Percentiles rank a stretch among this genome's conserved stretches.
Conservation (phyloP, 2,329 filamentous ascomycete genomes). For the Xylariaceae sp. region DNA sequence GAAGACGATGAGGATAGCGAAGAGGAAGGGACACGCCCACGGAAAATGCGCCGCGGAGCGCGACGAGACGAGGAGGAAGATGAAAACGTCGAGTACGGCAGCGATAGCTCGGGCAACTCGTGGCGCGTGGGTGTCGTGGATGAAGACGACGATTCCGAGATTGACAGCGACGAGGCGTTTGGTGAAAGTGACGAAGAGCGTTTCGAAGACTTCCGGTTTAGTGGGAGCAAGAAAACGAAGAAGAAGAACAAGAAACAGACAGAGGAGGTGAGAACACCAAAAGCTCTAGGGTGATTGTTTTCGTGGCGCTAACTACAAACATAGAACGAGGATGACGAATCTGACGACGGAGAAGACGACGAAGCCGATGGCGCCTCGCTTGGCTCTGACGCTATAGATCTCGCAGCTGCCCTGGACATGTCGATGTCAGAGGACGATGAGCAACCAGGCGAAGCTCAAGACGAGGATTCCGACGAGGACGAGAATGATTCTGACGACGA, state of each 20-base stretch:
- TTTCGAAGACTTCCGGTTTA: conserved; percentile 66
- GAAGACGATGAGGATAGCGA: conserved; percentile 52
- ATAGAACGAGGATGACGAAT: conserved; percentile 50
- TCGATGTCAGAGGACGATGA: conserved; percentile 43
- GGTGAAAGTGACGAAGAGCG: conserved; percentile 81
- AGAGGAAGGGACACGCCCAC: conserved; percentile 52
- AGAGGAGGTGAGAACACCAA: conserved; percentile 35
- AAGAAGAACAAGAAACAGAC: conserved; percentile 39
- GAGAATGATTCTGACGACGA: conserved; percentile 40
- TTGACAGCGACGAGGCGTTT: conserved; percentile 73
- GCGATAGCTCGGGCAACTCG: conserved; percentile 78
- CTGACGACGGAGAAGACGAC: conserved; percentile 50
- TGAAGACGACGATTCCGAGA: conserved; percentile 58
- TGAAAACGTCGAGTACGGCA: conserved; percentile 60
- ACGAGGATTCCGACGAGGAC: conserved; percentile 39
- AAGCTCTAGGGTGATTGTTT: background rate
- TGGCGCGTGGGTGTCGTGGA: conserved; percentile 69
- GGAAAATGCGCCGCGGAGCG: conserved; percentile 39
- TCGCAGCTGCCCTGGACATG: conserved; percentile 50
- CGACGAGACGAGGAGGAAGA: conserved; percentile 43
- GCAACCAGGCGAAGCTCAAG: conserved; percentile 44
- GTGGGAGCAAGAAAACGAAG: conserved; percentile 40
- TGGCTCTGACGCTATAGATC: conserved; percentile 54
- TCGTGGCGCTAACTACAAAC: conserved; percentile 24
- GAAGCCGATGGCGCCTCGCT: conserved; percentile 54